These are phyloP conservation scores for Coemansia sp. DNA, from an alignment of 192 early-diverging fungal genomes.

Conservation along the genomic window DNA sequence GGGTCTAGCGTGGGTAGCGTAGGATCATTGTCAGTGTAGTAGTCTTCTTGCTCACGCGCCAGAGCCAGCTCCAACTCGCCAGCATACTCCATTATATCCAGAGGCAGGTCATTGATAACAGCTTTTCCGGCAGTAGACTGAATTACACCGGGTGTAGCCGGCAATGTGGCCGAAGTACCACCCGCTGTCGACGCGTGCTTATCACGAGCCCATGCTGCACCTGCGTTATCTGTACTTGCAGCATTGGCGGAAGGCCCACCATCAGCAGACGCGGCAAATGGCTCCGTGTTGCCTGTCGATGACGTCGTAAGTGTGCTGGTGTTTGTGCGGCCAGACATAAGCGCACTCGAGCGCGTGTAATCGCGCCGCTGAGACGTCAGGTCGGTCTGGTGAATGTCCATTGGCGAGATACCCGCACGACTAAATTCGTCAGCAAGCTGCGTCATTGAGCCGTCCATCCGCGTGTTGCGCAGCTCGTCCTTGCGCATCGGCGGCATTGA, in stretches of 20 bases:
- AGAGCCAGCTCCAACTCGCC: conserved; percentile 51
- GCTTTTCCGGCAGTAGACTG: conserved; percentile 1
- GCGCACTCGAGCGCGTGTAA: not conserved
- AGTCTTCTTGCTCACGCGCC: conserved; percentile 53
- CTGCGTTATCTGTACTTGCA: not conserved
- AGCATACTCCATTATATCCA: conserved; percentile 51
- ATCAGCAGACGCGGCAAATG: not conserved
- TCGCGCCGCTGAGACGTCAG: not conserved
- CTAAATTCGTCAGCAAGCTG: not conserved
- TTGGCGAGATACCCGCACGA: too few species aligned
- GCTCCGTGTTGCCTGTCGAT: conserved; percentile 9
- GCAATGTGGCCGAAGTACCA: not conserved
- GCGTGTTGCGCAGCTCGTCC: not conserved
- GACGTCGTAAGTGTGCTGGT: conserved; percentile 29
- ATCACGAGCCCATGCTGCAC: not conserved
- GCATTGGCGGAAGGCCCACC: not conserved
- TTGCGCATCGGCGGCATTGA: not conserved
- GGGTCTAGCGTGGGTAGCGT: conserved; percentile 40
- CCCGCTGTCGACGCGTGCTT: not conserved
- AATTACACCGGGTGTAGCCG: conserved; percentile 3
- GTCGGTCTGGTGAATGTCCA: too few species aligned
- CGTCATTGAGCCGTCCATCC: not conserved
- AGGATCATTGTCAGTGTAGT: conserved; percentile 39
- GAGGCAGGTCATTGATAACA: conserved; percentile 22
- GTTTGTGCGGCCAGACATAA: conserved; percentile 31